A percentile compares a stretch with the other conserved stretches of the same genome.
Evolutionary conservation across 1,139 yeast genomes (phyloP).

Genomic region (Hanseniaspora gamundiae): DNA sequence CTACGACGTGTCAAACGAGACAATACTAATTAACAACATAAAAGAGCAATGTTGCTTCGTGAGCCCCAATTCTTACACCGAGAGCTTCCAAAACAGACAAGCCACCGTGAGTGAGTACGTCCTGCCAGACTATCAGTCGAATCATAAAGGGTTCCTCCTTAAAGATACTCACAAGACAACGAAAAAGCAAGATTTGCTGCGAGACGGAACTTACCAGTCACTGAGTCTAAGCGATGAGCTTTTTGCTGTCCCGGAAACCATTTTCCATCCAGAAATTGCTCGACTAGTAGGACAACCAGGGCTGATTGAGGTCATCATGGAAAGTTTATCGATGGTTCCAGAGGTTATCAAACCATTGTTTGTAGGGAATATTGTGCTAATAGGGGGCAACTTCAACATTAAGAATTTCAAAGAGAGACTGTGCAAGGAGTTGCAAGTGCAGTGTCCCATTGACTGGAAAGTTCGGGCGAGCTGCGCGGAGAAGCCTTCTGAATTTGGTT

Average conservation of each 20-base stretch:
- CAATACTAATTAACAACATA: conserved; percentile 69
- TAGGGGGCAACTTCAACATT: conserved; percentile 73
- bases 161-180: too few species aligned
- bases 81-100: conserved; percentile 36
- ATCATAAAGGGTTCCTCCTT: conserved; percentile 53
- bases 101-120: conserved; percentile 49
- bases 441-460: conserved; percentile 55
- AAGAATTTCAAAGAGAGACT: conserved; percentile 58
- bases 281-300: conserved; percentile 64
- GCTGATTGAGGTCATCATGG: conserved; percentile 57
- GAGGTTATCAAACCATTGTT: conserved; percentile 65
- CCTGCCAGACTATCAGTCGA: conserved; percentile 77
- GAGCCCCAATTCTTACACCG: conserved; percentile 47
- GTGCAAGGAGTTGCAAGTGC: conserved; percentile 46
- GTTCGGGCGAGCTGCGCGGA: conserved; percentile 34
- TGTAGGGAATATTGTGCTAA: conserved; percentile 64
- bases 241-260: conserved; percentile 75
- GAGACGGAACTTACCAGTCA: conserved; percentile 43
- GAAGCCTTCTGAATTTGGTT: conserved; percentile 33
- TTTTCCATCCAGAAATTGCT: conserved; percentile 78
- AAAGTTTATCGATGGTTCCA: conserved; percentile 60
- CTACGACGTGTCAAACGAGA: conserved; percentile 88
- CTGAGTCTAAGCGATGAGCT: conserved; percentile 68
- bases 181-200: conserved; percentile 3
- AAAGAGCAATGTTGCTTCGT: conserved; percentile 75